Evolutionary conservation across 2,329 filamentous ascomycete genomes (phyloP), one percentile per base, ranked within the genome.

Genomic region (Aspergillus ochraceoroseus): DNA sequence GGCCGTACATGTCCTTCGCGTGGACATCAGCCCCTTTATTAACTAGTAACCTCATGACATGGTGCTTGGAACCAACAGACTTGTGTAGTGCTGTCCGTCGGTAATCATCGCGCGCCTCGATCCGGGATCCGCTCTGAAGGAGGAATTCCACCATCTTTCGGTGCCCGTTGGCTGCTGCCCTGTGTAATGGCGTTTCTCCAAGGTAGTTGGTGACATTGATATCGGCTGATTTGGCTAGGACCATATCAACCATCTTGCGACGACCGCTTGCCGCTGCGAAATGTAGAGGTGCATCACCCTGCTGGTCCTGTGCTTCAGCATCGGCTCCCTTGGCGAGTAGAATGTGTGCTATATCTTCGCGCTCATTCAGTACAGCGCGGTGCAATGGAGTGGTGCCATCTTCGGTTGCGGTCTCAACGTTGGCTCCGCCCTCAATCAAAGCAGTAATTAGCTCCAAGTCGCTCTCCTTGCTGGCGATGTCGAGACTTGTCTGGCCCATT

Each of bases 101-200:
- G 27, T 49, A 54, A 22, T 54, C 49, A 36, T 62, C 57, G 7
- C 48, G 38, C 6, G 51, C 32, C 4, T 57, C 47, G 25, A 60
- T 44, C 37, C 58, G 43, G 6, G 54, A 54, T 13, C 51, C 54
- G 8, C 44, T 51, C 12, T 53, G 43, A 11, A 62, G 40, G 14
- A 65, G 38, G 23, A 58, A 49, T 12, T 54, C 47, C 9, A 60
- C 56, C 22, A 58, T 49, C 12, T 59, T 53, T 2, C 49, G 49
- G 37, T 56, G 52, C 3, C 57, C 59, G 9, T 51, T 44, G 13
- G 55, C 43, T 7, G 53, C 53, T 12, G 60, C 58, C 20, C 55
- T 55, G 20, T 56, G 54, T 6, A 63, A 44, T 7, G 58, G 50
- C 1, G 55, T 60, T 45, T 59, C 57, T 2, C 46, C 49, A 8